phyloP scores from a whole-genome alignment of 2,329 filamentous ascomycete genomes.

The Diaporthe sp. region DNA sequence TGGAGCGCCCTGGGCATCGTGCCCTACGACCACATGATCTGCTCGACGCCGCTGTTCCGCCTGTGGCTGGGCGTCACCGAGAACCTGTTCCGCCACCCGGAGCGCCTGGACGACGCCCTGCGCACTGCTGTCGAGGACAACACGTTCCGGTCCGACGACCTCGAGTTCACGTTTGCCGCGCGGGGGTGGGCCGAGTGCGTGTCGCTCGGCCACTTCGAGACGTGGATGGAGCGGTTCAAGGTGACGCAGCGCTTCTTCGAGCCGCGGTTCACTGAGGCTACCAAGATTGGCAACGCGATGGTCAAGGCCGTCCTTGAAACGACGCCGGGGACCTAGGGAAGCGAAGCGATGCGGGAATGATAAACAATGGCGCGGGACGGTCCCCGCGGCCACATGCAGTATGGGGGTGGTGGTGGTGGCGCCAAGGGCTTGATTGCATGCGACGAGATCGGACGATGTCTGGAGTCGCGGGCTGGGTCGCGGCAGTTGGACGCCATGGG shows the following conservation, averaged over 20 bases:
- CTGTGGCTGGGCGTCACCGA: conserved; percentile 98
- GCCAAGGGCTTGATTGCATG: background rate
- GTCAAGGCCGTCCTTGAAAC: conserved; percentile 94
- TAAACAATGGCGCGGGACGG: conserved; percentile 12
- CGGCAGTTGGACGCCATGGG: background rate
- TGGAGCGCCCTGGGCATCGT: conserved; percentile 95
- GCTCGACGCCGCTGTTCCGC: conserved; percentile 96
- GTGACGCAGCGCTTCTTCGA: conserved; percentile 93
- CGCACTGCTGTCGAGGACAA: conserved; percentile 89
- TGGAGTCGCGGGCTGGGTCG: background rate
- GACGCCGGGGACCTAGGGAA: conserved; percentile 55
- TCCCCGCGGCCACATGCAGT: background rate
- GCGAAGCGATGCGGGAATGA: background rate
- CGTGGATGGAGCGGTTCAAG: conserved; percentile 92
- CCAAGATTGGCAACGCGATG: conserved; percentile 93
- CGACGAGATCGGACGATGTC: conserved; percentile 17
- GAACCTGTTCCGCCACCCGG: conserved; percentile 88
- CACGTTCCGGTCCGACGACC: conserved; percentile 92
- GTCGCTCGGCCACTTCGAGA: conserved; percentile 90
- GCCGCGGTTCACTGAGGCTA: conserved; percentile 89
- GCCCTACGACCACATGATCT: conserved; percentile 99
- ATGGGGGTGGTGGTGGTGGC: background rate
- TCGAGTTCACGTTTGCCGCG: conserved; percentile 98
- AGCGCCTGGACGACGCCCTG: conserved; percentile 86
- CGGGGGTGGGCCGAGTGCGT: conserved; percentile 97